Base-by-base conservation (phyloP, 164 flowering plant species). In the Tetracentron sinense region DNA sequence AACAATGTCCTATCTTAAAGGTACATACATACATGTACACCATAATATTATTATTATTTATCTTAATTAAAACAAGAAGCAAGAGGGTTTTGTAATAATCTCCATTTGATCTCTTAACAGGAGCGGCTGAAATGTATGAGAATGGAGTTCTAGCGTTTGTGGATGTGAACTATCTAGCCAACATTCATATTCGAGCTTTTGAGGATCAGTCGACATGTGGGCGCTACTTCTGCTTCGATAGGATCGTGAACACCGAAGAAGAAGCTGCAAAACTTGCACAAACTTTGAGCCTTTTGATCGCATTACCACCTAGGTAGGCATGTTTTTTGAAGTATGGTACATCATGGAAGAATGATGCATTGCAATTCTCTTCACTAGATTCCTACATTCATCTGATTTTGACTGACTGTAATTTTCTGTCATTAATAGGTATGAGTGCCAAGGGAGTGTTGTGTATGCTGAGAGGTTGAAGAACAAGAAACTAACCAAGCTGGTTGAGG, bases 71-170 rank as follows among this genome's bases (percentile, higher is more conserved):
- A 46, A 22, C 62, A 46, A 8, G 31, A 22, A 42, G 30, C 42
- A 27, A 11, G 54, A 56, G 20, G 25, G 29, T 63, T 28, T 2
- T 25, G 44, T 46, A 19, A 7, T 16, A 14, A 0, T 33, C 4
- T 10, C 10, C 4, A 12, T 26, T 16, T 25, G 12, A 0, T n/a
- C 10, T 15, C 49, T 14, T 25, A 5, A 53, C 75, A 84, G 93
- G 89, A 53, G 91, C 88, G 8, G 82, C 83, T 51, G 71, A 88
- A 49, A 88, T 88, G 94, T 88, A 78, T 54, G 85, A 80, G 64
- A 77, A 79, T 64, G 94, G 94, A 42, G 83, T 88, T 1, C 52
- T 88, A 14, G 94, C 85, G 3, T 63, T 46, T 21, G 91, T 86
- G 0, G 83, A 86, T 62, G 82, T 83, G 56, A 60, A 75, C 26